Evolutionary conservation across 768 basidiomycete genomes (phyloP), one percentile per base, ranked within the genome.

Genomic region (Mrakia frigida): DNA sequence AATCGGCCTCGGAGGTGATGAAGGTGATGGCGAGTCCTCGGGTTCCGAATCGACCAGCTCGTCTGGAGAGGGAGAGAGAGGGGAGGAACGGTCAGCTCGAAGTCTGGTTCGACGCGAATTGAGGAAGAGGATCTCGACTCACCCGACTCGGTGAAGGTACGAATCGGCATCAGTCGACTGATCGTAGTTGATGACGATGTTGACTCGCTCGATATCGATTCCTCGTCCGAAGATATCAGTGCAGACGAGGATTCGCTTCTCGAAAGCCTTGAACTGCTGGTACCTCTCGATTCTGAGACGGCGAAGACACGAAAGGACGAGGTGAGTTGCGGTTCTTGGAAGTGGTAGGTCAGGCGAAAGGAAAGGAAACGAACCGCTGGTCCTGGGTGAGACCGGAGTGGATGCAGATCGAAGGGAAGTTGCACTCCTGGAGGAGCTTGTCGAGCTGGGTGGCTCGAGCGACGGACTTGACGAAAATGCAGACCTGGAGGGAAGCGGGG

Each of bases 161-260:
- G 92, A 95, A 85, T 99, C 97, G 31, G 97, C 96, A 81, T 99
- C 97, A 53, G 91, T 89, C 56, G 97, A 94, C 78, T 92, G 94
- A 82, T 99, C 97, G 82, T 99, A 99, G 85, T 99, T 99, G 86
- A 99, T 89, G 70, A 99, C 97, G 76, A 98, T 98, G 85, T 99
- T 99, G 81, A 99, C 97, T 78, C 97, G 94, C 84, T 99, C 97
- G 31, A 99, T 96, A 85, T 99, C 97, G 70, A 75, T 74, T 25
- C 77, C 97, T 84, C 97, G 93, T 77, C 97, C 97, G 78, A 99
- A 99, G 80, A 99, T 98, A 83, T 99, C 97, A 28, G 97, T 99
- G 28, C 95, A 96, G 59, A 99, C 97, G 28, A 99, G 88, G 79
- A 99, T 98, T 79, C 97, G 94, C 86, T 98, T 99, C 86, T 99